These are phyloP conservation scores for Komagataea norvegica DNA, from an alignment of 1,139 yeast genomes.

Conservation along the genomic window DNA sequence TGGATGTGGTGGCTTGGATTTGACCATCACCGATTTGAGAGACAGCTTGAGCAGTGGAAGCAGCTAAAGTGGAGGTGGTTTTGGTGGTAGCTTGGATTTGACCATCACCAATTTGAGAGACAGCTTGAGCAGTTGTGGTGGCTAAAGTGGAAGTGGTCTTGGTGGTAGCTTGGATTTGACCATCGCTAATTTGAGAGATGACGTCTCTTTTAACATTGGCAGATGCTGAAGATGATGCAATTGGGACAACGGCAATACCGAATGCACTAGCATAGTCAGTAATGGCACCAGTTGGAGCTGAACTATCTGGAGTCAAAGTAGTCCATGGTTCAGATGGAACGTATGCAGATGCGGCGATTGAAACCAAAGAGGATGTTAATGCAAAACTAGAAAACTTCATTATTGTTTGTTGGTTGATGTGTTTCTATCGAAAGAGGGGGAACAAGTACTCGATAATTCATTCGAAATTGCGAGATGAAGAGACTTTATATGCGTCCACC, in stretches of 20 bases:
- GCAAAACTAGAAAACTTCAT: constrained; percentile 36
- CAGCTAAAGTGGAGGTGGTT: constrained; percentile 30
- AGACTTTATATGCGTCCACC: too few relatives aligned
- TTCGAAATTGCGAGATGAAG: too few relatives aligned
- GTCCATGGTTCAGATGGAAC: constrained; percentile 32
- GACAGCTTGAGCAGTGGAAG: constrained; percentile 18
- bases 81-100: constrained; percentile 14
- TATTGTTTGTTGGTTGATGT: constrained; percentile 1
- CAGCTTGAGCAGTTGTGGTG: constrained; percentile 17
- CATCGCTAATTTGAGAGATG: constrained; percentile 42
- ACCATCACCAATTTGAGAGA: constrained; percentile 11
- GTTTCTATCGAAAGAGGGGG: not conserved
- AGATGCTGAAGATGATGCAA: constrained; percentile 31
- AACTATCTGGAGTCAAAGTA: constrained; percentile 33
- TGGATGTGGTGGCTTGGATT: constrained; percentile 24
- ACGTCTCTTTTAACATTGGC: constrained; percentile 24
- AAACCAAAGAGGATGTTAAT: constrained; percentile 18
- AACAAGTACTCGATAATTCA: too few relatives aligned
- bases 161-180: constrained; percentile 32
- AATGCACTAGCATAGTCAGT: constrained; percentile 35
- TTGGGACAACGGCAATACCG: constrained; percentile 44
- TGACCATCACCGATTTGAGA: constrained; percentile 4
- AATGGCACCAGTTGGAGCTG: constrained; percentile 35
- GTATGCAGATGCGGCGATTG: constrained; percentile 28
- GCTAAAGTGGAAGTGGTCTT: constrained; percentile 12